phyloP scores from a whole-genome alignment of 2,329 filamentous ascomycete genomes.

The Calonectria ilicicola region DNA sequence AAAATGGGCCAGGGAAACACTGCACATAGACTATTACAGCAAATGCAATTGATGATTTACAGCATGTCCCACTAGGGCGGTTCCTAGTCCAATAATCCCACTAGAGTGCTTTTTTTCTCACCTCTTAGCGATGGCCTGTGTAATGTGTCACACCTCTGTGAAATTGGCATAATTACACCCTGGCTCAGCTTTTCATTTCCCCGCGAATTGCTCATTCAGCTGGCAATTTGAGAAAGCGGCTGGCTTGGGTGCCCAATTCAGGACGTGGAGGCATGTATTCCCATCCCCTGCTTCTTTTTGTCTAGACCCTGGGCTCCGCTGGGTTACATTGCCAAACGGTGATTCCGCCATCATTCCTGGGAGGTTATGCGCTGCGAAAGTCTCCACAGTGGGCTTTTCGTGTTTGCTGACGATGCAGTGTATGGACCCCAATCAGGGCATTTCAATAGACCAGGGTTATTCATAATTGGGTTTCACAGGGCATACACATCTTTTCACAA shows the following conservation, averaged over 20 bases:
- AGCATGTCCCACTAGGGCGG: slow-evolving; percentile 23
- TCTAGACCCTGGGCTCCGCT: neutral
- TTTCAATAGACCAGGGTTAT: neutral
- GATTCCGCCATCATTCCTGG: neutral
- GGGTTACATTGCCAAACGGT: slow-evolving; percentile 9
- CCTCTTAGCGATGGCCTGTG: neutral
- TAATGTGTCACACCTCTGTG: neutral
- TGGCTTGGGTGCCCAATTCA: neutral
- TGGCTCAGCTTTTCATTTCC: slow-evolving; percentile 17
- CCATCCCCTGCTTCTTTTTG: neutral
- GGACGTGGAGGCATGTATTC: neutral
- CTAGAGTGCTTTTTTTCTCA: neutral
- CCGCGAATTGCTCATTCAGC: slow-evolving; percentile 15
- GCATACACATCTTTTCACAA: neutral
- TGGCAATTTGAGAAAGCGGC: slow-evolving; percentile 5
- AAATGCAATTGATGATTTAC: slow-evolving; percentile 34
- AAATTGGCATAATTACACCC: slow-evolving; percentile 17
- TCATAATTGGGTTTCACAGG: neutral
- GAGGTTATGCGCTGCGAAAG: neutral
- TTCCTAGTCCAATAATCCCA: slow-evolving; percentile 17
- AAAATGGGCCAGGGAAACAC: slow-evolving; percentile 26
- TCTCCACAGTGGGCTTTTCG: neutral
- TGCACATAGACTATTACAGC: slow-evolving; percentile 26
- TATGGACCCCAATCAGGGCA: neutral
- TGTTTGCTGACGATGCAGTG: neutral